Evolutionary conservation across 1,139 yeast species (phyloP), one percentile per base, ranked within the genome.

Genomic region (Arxiozyma slooffiae): DNA sequence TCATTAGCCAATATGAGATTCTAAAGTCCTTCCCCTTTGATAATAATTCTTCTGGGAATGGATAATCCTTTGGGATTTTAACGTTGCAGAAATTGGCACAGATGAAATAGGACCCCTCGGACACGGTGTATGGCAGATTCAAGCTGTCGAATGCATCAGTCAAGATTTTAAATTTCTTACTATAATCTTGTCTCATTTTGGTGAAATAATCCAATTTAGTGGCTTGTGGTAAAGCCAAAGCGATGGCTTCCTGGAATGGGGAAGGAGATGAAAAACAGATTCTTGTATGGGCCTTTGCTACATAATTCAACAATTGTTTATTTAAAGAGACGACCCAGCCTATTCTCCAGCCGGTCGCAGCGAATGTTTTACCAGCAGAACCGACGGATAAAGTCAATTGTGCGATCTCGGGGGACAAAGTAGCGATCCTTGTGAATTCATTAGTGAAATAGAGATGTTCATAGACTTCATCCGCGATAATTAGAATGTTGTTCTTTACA

Each of bases 291-390:
- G 97, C 98, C 38, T 87, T 81, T 9, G 89, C 77, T 3, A 83
- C 95, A 64, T 85, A 87, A 57, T 83, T 81, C 61, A 92, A 76
- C 59, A 90, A 73, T 24, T 83, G 84, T n/a, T 86, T 77, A 49
- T 86, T 84, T 46, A 56, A 45, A 7, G 97, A 97, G 56, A 90
- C 83, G 40, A 90, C 77, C 92, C 95, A 92, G 49, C 98, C 98
- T 50, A 92, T 79, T 73, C 98, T 81, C 97, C 97, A 92, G 51
- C 98, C 98, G 24, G 98, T 92, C 41, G 96, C 96, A 24, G 96
- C 95, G 72, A 92, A 92, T 0, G 96, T 82, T 70, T 92, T 92
- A 54, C 98, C 98, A 6, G 97, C 98, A 34, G 96, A 87, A 0
- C 97, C 97, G 20, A 92, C 95, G 7, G 97, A 84, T 52, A 92